Percentiles rank a stretch among this genome's conserved stretches.
phyloP scores from a whole-genome alignment of 352 stramenopile genomes.

The Phytophthora rubi region DNA sequence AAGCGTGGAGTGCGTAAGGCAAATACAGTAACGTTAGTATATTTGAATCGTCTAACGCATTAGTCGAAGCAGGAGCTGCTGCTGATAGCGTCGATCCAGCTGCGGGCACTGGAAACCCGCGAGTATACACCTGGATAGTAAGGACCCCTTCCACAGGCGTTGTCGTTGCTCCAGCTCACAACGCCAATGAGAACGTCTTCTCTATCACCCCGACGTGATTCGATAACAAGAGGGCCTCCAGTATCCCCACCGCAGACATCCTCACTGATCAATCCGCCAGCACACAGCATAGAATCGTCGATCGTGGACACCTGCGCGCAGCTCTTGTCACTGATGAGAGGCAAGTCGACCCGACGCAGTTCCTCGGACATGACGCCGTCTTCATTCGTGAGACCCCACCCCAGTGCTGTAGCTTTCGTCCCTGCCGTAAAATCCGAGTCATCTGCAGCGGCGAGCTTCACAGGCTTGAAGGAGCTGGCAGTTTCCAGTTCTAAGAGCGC shows the following conservation, averaged over 20 bases:
- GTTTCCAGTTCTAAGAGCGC: conserved; percentile 45
- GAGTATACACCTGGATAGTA: conserved; percentile 56
- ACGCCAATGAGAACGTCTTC: conserved; percentile 43
- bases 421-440: conserved; percentile 27
- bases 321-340: conserved; percentile 35
- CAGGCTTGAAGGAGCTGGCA: conserved; percentile 31
- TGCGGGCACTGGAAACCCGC: conserved; percentile 32
- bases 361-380: conserved; percentile 4
- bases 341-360: conserved; percentile 34
- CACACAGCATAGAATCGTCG: conserved; percentile 50
- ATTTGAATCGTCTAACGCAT: not conserved
- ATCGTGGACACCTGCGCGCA: conserved; percentile 29
- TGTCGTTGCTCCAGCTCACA: conserved; percentile 47
- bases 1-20: not conserved
- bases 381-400: conserved; percentile 9
- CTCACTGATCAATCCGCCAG: conserved; percentile 33
- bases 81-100: not conserved
- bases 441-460: conserved; percentile 27
- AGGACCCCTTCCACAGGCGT: conserved; percentile 39
- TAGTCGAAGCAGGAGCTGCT: conserved; percentile 5
- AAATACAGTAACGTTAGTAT: conserved; percentile 14
- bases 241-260: conserved; percentile 59
- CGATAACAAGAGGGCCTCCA: conserved; percentile 45
- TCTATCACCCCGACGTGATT: not conserved
- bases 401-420: conserved; percentile 26